phyloP scores from a whole-genome alignment of 2,329 filamentous ascomycete species.

The Macrophomina tecta region DNA sequence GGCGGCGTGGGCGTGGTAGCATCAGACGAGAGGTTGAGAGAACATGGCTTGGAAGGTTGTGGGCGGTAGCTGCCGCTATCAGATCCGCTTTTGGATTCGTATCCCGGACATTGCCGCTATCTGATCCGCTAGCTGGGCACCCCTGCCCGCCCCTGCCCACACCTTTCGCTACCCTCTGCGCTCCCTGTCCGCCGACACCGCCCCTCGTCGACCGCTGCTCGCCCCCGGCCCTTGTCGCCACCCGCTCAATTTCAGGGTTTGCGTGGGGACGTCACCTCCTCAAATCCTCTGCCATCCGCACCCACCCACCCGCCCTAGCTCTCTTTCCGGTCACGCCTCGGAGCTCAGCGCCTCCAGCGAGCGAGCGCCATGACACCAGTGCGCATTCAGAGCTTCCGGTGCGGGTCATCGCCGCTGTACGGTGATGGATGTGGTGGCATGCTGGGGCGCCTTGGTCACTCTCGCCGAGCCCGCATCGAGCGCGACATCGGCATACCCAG shows the following conservation, averaged over 20 bases:
- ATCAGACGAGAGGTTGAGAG: not conserved
- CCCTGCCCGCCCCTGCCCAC: not conserved
- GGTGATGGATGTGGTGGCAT: not conserved
- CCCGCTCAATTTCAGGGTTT: slow-evolving; percentile 8
- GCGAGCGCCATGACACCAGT: slow-evolving; percentile 5
- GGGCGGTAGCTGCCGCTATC: slow-evolving; percentile 25
- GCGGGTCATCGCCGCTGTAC: not conserved
- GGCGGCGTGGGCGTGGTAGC: not conserved
- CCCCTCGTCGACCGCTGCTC: not conserved
- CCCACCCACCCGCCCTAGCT: not conserved
- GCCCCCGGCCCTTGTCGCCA: not conserved
- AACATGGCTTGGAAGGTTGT: not conserved
- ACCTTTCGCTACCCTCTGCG: not conserved
- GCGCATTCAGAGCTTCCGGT: not conserved
- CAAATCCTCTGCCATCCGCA: not conserved
- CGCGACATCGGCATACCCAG: slow-evolving; percentile 9
- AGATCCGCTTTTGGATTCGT: slow-evolving; percentile 23
- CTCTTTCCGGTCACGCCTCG: slow-evolving; percentile 6
- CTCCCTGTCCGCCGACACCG: not conserved
- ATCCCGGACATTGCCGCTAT: slow-evolving; percentile 25
- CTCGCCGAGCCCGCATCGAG: not conserved
- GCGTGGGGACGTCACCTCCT: slow-evolving; percentile 13
- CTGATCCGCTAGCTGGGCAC: slow-evolving; percentile 20
- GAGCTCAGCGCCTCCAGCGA: slow-evolving; percentile 2
- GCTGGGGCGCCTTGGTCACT: not conserved